Evolutionary conservation across 1,284 basidiomycete species (phyloP), one percentile per base, ranked within the genome.

Genomic region (Puccinia novopanici): DNA sequence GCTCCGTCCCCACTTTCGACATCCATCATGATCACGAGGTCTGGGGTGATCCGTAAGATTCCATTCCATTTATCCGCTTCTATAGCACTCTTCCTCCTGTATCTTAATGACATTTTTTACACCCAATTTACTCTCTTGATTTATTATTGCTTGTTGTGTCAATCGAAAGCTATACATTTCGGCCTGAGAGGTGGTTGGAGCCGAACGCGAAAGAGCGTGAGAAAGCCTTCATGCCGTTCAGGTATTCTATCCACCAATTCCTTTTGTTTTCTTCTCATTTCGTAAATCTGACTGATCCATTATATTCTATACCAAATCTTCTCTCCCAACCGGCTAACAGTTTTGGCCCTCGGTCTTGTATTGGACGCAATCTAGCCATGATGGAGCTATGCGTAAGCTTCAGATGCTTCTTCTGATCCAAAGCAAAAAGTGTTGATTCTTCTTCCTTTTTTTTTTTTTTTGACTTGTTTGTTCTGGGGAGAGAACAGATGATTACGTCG

Each of bases 11-110:
- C 15, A 91, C 89, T 52, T 94, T 91, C 86, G 90, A 92, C 15
- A 90, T 94, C 71, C 93, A 95, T 85, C 90, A 92, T 68, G 89
- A 92, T 84, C 84, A 86, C 74, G 84, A 83, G 0, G 88, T 91
- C 5, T 95, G 92, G 92, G 93, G 93, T 19, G 88, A 89, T 55
- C 75, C 75, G 75, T 77, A 55, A 54, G 75, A 67, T 12, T n/a
- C 19, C 13, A 50, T 42, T 24, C 19, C 48, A 19, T 30, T 34
- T n/a, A 17, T 45, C 17, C 34, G 27, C 37, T 50, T 42, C 34
- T 22, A 37, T 57, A 65, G 24, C 10, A 45, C 37, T 15, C n/a
- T 57, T 34, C 22, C 10, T 52, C 45, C 50, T 55, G 19, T 27
- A 10, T 45, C 68, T 70, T 24, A 13, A 17, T 37, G 59, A 61